Percentiles rank a stretch among this genome's conserved stretches.
These are phyloP conservation scores for Bruguiera hainesii DNA, from an alignment of 441 rosid species.

Conservation along the genomic window DNA sequence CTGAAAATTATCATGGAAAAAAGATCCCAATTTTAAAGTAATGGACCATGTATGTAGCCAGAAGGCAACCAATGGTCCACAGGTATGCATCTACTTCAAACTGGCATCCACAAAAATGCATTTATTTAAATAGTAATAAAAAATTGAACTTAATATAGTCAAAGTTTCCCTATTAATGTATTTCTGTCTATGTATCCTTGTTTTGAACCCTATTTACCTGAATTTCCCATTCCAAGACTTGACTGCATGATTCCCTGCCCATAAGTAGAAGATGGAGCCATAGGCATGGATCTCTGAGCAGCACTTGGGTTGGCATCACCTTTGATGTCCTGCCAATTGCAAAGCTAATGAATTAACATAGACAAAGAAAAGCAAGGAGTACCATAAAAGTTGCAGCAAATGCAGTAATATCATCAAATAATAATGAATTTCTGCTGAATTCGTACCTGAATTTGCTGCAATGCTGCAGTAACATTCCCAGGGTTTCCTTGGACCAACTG, in stretches of 20 bases:
- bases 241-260: conserved; percentile 57
- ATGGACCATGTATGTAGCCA: too few species aligned
- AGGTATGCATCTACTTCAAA: too few species aligned
- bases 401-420: conserved; percentile 21
- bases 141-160: too few species aligned
- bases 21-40: too few species aligned
- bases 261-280: conserved; percentile 56
- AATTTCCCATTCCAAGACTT: conserved; percentile 50
- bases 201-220: conserved; percentile 31
- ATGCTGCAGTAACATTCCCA: conserved; percentile 45
- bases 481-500: conserved; percentile 61
- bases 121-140: too few species aligned
- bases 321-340: conserved; percentile 45
- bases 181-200: not conserved
- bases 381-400: not conserved
- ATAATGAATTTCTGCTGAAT: conserved; percentile 33
- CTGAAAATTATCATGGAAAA: too few species aligned
- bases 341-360: not conserved
- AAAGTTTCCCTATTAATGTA: too few species aligned
- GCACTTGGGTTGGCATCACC: conserved; percentile 40
- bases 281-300: conserved; percentile 43
- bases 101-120: too few species aligned
- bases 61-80: too few species aligned
- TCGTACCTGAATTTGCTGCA: conserved; percentile 55
- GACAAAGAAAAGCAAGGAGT: not conserved